Base-by-base conservation (phyloP, 176 grass and related monocot genomes). In the Bolboschoenus planiculmis region DNA sequence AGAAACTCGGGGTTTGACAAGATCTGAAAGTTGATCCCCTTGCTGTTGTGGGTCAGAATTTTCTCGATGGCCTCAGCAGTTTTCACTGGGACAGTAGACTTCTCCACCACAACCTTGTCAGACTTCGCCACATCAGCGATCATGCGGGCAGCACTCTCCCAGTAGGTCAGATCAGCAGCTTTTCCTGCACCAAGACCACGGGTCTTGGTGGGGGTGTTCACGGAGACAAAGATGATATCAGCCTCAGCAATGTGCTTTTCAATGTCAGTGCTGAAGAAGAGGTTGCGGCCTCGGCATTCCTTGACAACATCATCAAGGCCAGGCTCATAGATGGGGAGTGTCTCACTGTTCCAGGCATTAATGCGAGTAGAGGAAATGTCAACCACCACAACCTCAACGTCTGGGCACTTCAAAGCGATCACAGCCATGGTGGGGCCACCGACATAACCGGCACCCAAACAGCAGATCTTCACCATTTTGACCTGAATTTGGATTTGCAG, bases 381-480 rank as follows among this genome's bases (percentile, higher is more conserved):
- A 0, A 93, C 91, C 11, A 93, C 91, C 10, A 88, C 86, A n/a
- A 93, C 91, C 66, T 93, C 64, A 34, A 88, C 43, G 3, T 84
- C 86, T 5, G 91, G 91, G 48, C 91, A 93, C 56, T 93, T 93
- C 21, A 88, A 44, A 47, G 91, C 91, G 14, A 93, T 93, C 56
- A 93, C 88, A 0, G 91, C 91, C 91, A 93, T 93, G 75, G 91
- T 93, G n/a, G 91, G 91, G 36, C 91, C 91, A 23, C 91, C 91
- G 0, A 93, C 91, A 72, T 93, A 93, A 61, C 91, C 91, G 47
- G 91, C 91, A 67, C 91, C 91, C 37, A 93, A 78, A 65, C 91
- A 93, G 88, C 91, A 93, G 44, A 93, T 90, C 88, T 93, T 93
- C 83, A 93, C 91, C 91, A 93, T 89, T 82, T 82, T 82, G 80